These are phyloP conservation scores for Tephrocybe sp. DNA, from an alignment of 768 basidiomycete species.

Conservation along the genomic window DNA sequence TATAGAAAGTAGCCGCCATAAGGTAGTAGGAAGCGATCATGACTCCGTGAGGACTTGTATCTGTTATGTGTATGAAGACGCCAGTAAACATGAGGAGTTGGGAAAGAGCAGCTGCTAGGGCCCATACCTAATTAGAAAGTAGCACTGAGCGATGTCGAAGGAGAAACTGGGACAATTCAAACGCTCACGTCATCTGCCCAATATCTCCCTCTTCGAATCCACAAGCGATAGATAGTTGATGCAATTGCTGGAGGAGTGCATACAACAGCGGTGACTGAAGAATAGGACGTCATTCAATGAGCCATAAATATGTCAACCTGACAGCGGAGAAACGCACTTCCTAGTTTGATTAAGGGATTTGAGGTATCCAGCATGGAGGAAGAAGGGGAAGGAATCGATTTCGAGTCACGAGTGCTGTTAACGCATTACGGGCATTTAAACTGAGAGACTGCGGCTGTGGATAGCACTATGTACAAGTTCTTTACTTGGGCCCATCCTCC, in stretches of 20 bases:
- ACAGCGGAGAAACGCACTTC: conserved; percentile 3
- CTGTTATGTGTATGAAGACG: conserved; percentile 24
- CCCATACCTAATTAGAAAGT: conserved; percentile 27
- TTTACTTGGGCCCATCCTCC: too few species aligned
- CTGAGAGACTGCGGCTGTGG: too few species aligned
- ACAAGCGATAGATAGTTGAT: conserved; percentile 28
- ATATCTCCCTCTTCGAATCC: conserved; percentile 25
- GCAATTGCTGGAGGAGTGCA: conserved; percentile 31
- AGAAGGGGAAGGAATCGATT: background rate
- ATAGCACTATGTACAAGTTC: too few species aligned
- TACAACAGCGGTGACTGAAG: conserved; percentile 27
- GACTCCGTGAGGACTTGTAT: conserved; percentile 14
- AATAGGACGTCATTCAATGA: too few species aligned
- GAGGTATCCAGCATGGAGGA: conserved; percentile 4
- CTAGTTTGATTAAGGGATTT: conserved; percentile 5
- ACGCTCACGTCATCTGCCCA: conserved; percentile 36
- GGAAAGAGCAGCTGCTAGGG: conserved; percentile 25
- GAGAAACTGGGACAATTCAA: too few species aligned
- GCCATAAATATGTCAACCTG: background rate
- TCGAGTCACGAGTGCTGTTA: background rate
- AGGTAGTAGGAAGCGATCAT: conserved; percentile 30
- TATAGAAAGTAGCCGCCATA: conserved; percentile 34
- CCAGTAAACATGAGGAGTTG: conserved; percentile 25
- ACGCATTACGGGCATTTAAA: too few species aligned
- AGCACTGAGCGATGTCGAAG: background rate